Evolutionary conservation across 176 grass and related monocot species (phyloP).

Genomic region (Rhipidocladum racemiflorum): DNA sequence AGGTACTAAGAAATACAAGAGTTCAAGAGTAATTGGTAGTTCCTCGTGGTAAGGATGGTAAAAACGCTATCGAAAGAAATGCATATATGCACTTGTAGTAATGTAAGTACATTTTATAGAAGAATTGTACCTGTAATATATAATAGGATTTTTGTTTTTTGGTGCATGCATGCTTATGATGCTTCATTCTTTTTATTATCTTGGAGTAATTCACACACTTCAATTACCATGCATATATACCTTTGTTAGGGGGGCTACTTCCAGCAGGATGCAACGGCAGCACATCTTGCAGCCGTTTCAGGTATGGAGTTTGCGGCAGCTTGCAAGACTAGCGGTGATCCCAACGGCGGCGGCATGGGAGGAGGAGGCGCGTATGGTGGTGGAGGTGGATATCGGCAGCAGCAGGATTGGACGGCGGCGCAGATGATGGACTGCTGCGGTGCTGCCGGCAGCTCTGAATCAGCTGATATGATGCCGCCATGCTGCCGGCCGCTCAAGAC

Average conservation of each 20-base stretch:
- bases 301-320: neutral
- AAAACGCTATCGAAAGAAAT: too few relatives aligned
- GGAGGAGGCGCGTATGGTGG: neutral
- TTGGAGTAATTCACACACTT: too few relatives aligned
- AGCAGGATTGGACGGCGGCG: constrained; percentile 32
- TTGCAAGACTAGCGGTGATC: neutral
- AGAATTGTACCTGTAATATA: neutral
- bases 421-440: constrained; percentile 24
- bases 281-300: constrained; percentile 8
- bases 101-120: too few relatives aligned
- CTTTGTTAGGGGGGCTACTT: constrained; percentile 33
- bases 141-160: too few relatives aligned
- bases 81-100: too few relatives aligned
- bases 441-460: constrained; percentile 22
- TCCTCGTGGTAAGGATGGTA: too few relatives aligned
- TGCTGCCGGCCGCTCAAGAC: constrained; percentile 70
- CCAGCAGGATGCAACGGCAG: constrained; percentile 17
- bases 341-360: neutral
- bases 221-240: neutral
- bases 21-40: too few relatives aligned
- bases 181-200: neutral
- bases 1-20: too few relatives aligned
- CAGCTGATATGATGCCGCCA: constrained; percentile 32
- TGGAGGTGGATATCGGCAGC: constrained; percentile 5
- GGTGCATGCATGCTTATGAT: neutral